Evolutionary conservation across 352 stramenopile species (phyloP), one percentile per base, ranked within the genome.

Genomic region (Phytophthora megakarya): DNA sequence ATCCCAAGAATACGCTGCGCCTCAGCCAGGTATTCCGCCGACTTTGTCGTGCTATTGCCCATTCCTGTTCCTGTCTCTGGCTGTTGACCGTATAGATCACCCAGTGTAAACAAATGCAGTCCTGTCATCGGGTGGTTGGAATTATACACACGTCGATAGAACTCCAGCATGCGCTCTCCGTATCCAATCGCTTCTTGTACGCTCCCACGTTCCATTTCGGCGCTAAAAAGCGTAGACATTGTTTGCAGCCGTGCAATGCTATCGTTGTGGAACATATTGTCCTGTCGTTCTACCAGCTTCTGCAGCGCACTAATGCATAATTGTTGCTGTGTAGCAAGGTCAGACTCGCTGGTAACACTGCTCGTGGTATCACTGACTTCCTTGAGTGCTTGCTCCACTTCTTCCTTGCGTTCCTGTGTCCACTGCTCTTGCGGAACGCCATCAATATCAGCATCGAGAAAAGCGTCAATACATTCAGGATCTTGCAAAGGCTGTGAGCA

Each of bases 61-160:
- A 38, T 9, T 51, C 22, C 48, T 23, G 48, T 51, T 46, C 46
- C 47, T 30, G 26, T 33, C 35, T 61, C 18, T n/a, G 37, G 25
- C 44, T 64, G 28, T 44, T 79, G 66, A 22, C 43, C 42, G 13
- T 71, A 71, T 18, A 88, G 63, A 59, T 92, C 83, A 4, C 83
- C 83, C 10, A 92, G 59, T 3, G 83, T 90, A 59, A 88, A 90
- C 28, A 84, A 37, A 55, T 92, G 83, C 23, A 92, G 63, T 1
- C 78, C 81, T 0, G 67, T 67, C 65, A 92, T 80, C 11, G 84
- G 75, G 53, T 92, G 84, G 49, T 78, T 85, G 21, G 25, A n/a
- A 22, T 67, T 65, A 48, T 92, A 92, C 35, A 89, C 69, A 26
- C 62, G 67, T 60, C 70, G 51, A 70, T 92, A 92, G 19, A 90